Evolutionary conservation across 2,329 filamentous ascomycete genomes (phyloP), one percentile per base, ranked within the genome.

Genomic region (Hypoxylon sp.): DNA sequence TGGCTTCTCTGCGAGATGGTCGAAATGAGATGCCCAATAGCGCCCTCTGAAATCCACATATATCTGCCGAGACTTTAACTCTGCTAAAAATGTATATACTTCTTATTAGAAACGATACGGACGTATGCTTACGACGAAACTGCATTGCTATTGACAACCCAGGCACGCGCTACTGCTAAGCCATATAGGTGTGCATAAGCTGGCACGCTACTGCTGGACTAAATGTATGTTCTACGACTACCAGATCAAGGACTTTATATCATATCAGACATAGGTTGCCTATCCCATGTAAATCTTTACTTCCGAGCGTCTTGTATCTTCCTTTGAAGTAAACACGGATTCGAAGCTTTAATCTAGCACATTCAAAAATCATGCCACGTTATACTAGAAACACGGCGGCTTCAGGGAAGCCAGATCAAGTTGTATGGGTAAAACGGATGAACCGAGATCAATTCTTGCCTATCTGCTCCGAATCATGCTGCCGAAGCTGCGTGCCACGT

Each of bases 401-500:
- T 24, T 2, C 9, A n/a, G 20, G 16, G 4, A 14, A 46, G 30
- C 11, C 30, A 33, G 8, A n/a, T 46, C 49, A 52, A 32, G 28
- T 33, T 55, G 9, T 32, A 55, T 30, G 48, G 22, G 14, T 3
- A 48, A 49, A 48, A 40, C 20, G 44, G 49, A 63, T 28, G 49
- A 51, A 51, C 26, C 45, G 33, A 44, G 49, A 54, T 53, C 26
- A 49, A 50, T 46, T 56, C 46, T 24, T 52, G 54, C 62, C 49
- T 54, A 22, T 63, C 53, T 26, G 38, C 48, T 22, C 54, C 52
- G 44, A 52, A 55, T 59, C 33, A 14, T 61, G 53, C 24, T 50
- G 61, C 45, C 46, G 58, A 61, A 44, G 58, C 60, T 67, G 61
- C 42, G 45, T 60, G 58, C 54, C 57, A 36, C 51, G 50, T 48